Base-by-base conservation (phyloP, 202 grass and related monocot species). In the Musa balbisiana region DNA sequence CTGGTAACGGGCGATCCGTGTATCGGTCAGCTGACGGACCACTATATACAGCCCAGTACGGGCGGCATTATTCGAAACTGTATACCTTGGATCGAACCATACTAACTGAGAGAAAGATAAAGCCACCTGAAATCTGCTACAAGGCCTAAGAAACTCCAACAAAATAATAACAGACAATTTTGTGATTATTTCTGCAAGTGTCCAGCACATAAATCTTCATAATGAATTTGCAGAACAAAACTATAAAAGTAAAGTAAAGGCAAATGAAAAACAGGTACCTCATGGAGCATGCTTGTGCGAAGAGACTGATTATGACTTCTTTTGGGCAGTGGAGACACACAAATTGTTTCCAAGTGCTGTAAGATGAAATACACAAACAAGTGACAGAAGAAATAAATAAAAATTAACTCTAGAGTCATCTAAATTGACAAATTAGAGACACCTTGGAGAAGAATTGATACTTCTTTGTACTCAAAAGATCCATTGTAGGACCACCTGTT, bases 361-460 rank as follows among this genome's bases (percentile, higher is more conserved):
- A 29, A 70, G 62, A 81, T 65, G 0, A 26, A 78, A 59, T 65
- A 63, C 8, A 26, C 53, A 77, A 56, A 77, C 65, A 63, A 20
- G 27, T 25, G 10, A 43, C 43, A 22, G 51, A 67, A 56, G 16
- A 67, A 66, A 60, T 52, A 33, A 67, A 73, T 21, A 55, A 23
- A 72, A 52, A 14, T 10, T 11, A 53, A 67, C 24, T 17, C 9
- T 55, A 62, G 24, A 24, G 16, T 62, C 56, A 82, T 22, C 3
- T 73, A 74, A 43, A 74, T 76, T 50, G 84, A 83, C 29, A 82
- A 74, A 83, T 74, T 49, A 53, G 51, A 81, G 53, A 64, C 21
- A 98, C 94, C 94, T 98, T 98, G n/a, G 87, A 89, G 85, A 97
- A 98, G 83, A 89, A 91, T 60, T 86, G 94, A 70, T 98, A 98